These are phyloP conservation scores for Coprinellus micaceus DNA, from an alignment of 768 basidiomycete genomes.

Conservation along the genomic window DNA sequence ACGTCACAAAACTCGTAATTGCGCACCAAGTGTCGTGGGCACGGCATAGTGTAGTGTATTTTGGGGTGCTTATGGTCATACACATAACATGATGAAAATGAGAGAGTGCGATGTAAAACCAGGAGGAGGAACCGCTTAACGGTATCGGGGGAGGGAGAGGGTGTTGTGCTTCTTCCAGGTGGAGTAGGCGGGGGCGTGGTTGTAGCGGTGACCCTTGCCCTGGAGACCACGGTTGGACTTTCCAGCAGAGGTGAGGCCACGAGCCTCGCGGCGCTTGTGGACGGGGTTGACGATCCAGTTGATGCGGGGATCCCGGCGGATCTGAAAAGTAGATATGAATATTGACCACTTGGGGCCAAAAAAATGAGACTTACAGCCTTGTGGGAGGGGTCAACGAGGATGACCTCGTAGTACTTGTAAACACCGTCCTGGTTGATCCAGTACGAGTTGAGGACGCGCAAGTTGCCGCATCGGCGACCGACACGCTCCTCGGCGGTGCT, in stretches of 20 bases:
- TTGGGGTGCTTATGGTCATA: conserved; percentile 2
- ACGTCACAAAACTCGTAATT: too few relatives aligned
- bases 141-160: conserved; percentile 85
- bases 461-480: conserved; percentile 91
- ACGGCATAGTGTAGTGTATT: conserved; percentile 2
- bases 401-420: conserved; percentile 99
- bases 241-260: conserved; percentile 94
- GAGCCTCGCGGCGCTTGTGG: conserved; percentile 97
- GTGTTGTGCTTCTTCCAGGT: conserved; percentile 99
- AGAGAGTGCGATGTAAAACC: conserved; percentile 20
- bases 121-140: conserved; percentile 45
- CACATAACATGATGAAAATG: conserved; percentile 21
- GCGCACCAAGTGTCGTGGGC: too few relatives aligned
- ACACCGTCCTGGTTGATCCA: conserved; percentile 99
- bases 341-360: conserved; percentile 8
- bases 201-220: conserved; percentile 95
- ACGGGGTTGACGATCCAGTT: conserved; percentile 99
- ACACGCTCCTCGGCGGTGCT: conserved; percentile 98
- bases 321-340: conserved; percentile 35
- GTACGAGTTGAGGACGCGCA: conserved; percentile 97
- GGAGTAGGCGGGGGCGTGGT: conserved; percentile 85
- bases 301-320: conserved; percentile 94
- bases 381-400: conserved; percentile 93
- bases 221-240: conserved; percentile 97
- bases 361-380: conserved; percentile 66